Evolutionary conservation across 2,329 filamentous ascomycete genomes (phyloP).

Genomic region (Tolypocladium nubicola): DNA sequence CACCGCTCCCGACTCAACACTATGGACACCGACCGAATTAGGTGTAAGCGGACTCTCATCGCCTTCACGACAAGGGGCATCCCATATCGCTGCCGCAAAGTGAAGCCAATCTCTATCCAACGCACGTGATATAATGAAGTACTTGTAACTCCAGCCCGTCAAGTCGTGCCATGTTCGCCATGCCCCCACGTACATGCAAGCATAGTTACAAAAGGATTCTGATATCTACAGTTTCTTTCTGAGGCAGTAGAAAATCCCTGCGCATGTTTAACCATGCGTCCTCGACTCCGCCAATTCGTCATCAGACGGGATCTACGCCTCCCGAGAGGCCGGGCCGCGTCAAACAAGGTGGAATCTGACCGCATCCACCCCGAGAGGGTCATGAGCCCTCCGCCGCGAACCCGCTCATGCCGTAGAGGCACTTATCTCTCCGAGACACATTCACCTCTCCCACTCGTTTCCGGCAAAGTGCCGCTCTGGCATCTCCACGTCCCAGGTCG

Average conservation of each 20-base stretch:
- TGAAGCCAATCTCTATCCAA: not conserved
- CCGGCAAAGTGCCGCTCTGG: conserved; percentile 59
- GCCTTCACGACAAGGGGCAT: not conserved
- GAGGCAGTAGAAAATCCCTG: not conserved
- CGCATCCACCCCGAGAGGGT: not conserved
- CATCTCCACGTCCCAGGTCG: conserved; percentile 71
- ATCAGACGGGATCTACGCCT: not conserved
- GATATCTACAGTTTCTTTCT: not conserved
- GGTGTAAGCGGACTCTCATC: not conserved
- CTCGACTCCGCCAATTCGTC: not conserved
- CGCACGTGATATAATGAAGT: not conserved
- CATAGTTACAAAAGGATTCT: not conserved
- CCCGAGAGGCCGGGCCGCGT: too few species aligned
- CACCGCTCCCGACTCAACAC: not conserved
- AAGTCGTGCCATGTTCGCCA: not conserved
- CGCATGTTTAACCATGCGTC: not conserved
- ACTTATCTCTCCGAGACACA: not conserved
- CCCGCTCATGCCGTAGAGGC: not conserved
- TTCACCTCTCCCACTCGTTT: conserved; percentile 36
- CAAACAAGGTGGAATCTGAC: not conserved
- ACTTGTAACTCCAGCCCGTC: not conserved
- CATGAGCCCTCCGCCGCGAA: not conserved
- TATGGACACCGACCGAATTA: not conserved
- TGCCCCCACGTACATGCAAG: not conserved
- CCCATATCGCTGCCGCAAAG: not conserved